Evolutionary conservation across 2,329 filamentous ascomycete species (phyloP).

Genomic region (Fusarium phyllophilum): DNA sequence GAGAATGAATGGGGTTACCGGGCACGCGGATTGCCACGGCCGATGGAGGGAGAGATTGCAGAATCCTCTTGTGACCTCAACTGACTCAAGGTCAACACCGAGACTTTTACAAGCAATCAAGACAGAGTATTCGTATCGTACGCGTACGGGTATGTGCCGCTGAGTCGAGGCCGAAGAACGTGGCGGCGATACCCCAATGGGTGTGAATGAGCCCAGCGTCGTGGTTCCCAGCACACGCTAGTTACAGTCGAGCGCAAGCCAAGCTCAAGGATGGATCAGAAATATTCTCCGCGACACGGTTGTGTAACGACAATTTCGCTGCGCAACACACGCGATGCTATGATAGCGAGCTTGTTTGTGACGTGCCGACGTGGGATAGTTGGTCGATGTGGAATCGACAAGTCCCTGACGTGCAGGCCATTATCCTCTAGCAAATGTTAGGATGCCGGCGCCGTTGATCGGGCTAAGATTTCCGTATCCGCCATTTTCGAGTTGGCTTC

Average conservation of each 20-base stretch:
- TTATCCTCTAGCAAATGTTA: conserved; percentile 28
- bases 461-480: conserved; percentile 32
- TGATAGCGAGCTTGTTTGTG: conserved; percentile 37
- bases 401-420: conserved; percentile 42
- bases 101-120: conserved; percentile 32
- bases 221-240: conserved; percentile 47
- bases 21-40: conserved; percentile 43
- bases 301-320: conserved; percentile 44
- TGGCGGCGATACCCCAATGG: conserved; percentile 44
- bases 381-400: conserved; percentile 34
- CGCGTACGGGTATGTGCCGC: background rate
- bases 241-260: conserved; percentile 46
- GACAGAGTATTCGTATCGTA: conserved; percentile 13
- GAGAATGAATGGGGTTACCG: conserved; percentile 41
- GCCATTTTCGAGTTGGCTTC: conserved; percentile 30
- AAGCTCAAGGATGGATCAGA: conserved; percentile 44
- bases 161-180: conserved; percentile 42
- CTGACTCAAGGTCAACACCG: conserved; percentile 42
- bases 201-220: conserved; percentile 45
- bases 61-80: conserved; percentile 43
- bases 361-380: conserved; percentile 31
- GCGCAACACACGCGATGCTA: conserved; percentile 41
- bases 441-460: conserved; percentile 38
- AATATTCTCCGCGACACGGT: conserved; percentile 46
- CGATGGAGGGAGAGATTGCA: conserved; percentile 41